phyloP scores from a whole-genome alignment of 2,329 filamentous ascomycete genomes.

The Trichoderma atroviride region DNA sequence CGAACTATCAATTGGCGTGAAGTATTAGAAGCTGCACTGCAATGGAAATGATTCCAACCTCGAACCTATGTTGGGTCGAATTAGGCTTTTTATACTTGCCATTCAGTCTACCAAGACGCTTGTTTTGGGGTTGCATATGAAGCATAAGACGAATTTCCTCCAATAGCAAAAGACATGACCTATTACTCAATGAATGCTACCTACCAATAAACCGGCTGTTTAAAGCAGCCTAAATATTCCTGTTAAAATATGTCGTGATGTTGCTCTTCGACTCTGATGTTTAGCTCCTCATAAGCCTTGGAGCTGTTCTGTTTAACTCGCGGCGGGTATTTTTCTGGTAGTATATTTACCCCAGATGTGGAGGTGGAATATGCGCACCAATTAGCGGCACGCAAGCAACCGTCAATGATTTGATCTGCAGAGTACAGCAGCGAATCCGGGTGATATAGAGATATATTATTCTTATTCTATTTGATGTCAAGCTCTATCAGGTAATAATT shows the following conservation, averaged over 20 bases:
- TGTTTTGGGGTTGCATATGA: not conserved
- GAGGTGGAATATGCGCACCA: not conserved
- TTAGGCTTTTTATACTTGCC: not conserved
- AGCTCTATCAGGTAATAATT: not conserved
- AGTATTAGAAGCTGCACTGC: not conserved
- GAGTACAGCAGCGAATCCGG: not conserved
- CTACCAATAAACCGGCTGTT: not conserved
- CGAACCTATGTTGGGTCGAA: not conserved
- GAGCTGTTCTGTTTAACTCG: not conserved
- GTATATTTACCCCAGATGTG: not conserved
- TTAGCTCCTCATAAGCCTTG: not conserved
- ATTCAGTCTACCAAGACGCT: not conserved
- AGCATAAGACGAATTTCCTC: not conserved
- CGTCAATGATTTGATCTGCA: not conserved
- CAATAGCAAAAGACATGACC: not conserved
- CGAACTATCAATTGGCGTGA: not conserved
- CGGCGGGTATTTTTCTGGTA: not conserved
- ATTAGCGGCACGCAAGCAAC: not conserved
- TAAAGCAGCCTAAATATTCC: not conserved
- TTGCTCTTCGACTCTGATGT: not conserved
- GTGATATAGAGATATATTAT: not conserved
- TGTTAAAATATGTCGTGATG: not conserved
- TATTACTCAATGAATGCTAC: not conserved
- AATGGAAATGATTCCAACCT: not conserved
- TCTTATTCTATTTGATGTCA: not conserved